Base-by-base conservation (phyloP, 2,329 filamentous ascomycete genomes). In the Scedosporium boydii region DNA sequence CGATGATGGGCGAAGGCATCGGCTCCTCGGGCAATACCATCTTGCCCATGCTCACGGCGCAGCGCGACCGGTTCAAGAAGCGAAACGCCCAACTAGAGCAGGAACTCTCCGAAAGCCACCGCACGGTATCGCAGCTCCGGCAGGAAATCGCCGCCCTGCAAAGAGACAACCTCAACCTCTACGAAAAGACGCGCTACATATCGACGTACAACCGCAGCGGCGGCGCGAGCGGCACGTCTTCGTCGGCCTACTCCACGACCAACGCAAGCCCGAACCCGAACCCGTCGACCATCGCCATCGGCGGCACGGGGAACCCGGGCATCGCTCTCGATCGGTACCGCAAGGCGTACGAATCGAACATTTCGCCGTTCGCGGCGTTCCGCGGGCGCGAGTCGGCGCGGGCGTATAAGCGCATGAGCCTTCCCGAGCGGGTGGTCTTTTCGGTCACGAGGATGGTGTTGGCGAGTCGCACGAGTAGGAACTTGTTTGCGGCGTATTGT, bases 1-100 rank as follows among this genome's bases (percentile, higher is more conserved):
- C 75, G 29, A 34, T 34, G 7, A 75, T 80, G 46, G 77, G 81
- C 16, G 89, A 91, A 57, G 90, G 91, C 2, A 38, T n/a, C 48
- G 56, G 53, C 10, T 42, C 29, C 29, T 34, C 29, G 29, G 29
- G 29, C 29, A 34, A 34, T 6, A 34, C 93, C 12, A 97, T 99
- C 66, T 79, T 99, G 26, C 96, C 95, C 41, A 99, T 99, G 96
- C 90, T 99, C 60, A 96, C 95, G 41, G 95, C 96, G 1, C 96
- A 99, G 76, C 88, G 95, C 65, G 95, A 99, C 76, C 91, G 95
- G 60, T 99, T 98, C 84, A 98, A 97, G 81, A 91, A 96, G 79
- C 91, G 93, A 71, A 98, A 96, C 67, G 79, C 86, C 0, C 90
- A 99, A 72, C 84, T 99, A 23, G 95, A 98, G 76, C 85, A 89